phyloP scores from a whole-genome alignment of 441 rosid genomes.

The Adansonia grandidieri region DNA sequence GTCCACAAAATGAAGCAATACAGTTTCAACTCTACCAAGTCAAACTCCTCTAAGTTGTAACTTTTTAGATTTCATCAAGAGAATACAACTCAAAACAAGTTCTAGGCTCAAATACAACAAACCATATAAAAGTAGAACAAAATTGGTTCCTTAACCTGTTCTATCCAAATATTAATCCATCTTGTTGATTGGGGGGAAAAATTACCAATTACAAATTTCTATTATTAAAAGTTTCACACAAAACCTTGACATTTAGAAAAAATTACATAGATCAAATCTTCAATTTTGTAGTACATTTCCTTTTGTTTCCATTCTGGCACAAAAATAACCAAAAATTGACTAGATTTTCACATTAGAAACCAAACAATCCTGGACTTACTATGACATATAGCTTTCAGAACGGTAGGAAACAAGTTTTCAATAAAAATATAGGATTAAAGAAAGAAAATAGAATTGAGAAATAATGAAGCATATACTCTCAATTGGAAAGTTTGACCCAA shows the following conservation, averaged over 20 bases:
- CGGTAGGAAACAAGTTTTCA: background rate
- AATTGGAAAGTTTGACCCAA: background rate
- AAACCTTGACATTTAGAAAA: background rate
- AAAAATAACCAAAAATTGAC: background rate
- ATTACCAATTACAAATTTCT: background rate
- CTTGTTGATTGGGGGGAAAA: too few relatives aligned
- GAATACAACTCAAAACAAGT: background rate
- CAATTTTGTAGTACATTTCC: background rate
- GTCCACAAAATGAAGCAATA: conserved; percentile 26
- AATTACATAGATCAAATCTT: background rate
- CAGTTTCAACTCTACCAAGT: background rate
- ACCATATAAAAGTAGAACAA: background rate
- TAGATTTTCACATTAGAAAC: background rate
- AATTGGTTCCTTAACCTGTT: background rate
- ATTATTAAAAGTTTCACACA: background rate
- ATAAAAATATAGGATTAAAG: background rate
- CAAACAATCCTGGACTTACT: background rate
- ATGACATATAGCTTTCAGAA: background rate
- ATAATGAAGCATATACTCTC: background rate
- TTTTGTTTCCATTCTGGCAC: background rate
- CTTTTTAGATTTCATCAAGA: too few relatives aligned
- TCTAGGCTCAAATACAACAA: background rate
- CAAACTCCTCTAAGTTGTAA: too few relatives aligned
- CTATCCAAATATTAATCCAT: background rate
- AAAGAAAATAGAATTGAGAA: background rate